Percentiles rank a stretch among this genome's conserved stretches.
Evolutionary conservation across 768 basidiomycete species (phyloP).

Genomic region (Lactifluus piperatus): DNA sequence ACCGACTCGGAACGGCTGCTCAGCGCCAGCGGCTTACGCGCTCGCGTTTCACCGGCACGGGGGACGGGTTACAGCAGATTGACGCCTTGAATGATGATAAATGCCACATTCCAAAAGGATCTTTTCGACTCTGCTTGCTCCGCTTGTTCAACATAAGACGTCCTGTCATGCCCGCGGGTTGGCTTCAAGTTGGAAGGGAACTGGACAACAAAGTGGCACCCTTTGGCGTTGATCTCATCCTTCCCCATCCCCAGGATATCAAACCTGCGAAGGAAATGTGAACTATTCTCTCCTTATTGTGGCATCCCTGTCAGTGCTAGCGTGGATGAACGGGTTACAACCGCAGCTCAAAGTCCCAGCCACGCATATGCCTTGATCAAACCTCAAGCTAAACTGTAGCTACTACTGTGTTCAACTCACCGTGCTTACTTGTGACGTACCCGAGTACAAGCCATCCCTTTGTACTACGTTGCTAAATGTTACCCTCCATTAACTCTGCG

Average conservation of each 20-base stretch:
- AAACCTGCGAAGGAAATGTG: constrained; percentile 82
- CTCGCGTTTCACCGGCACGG: too few species aligned
- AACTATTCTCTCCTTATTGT: constrained; percentile 24
- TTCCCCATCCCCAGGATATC: constrained; percentile 60
- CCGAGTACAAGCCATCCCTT: neutral
- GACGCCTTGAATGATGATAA: too few species aligned
- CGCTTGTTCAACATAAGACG: constrained; percentile 70
- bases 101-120: constrained; percentile 63
- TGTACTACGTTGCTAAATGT: constrained; percentile 1
- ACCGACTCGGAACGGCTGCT: too few species aligned
- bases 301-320: constrained; percentile 29
- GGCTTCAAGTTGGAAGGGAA: too few species aligned
- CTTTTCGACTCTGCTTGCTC: constrained; percentile 67
- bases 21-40: too few species aligned
- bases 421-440: neutral
- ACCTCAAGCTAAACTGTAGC: constrained; percentile 44
- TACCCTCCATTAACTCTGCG: constrained; percentile 59
- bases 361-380: constrained; percentile 35
- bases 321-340: constrained; percentile 73
- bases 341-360: constrained; percentile 52
- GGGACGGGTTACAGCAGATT: too few species aligned
- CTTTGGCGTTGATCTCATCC: constrained; percentile 74
- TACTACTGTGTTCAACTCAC: neutral
- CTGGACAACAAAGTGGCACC: constrained; percentile 70
- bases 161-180: constrained; percentile 76